Evolutionary conservation across 331 rosid species (phyloP).

Genomic region (Phaseolus coccineus): DNA sequence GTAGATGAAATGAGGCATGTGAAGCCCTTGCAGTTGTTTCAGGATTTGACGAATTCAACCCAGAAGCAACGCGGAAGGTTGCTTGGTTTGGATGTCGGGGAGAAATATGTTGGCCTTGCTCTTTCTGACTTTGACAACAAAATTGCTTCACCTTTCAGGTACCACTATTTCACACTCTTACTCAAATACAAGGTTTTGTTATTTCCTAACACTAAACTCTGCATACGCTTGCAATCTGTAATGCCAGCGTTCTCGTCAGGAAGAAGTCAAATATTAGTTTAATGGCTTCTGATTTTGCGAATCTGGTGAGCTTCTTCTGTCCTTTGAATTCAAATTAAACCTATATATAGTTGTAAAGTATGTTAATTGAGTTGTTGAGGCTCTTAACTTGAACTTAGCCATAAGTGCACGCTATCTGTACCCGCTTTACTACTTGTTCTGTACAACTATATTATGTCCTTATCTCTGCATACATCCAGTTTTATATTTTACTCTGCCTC

Average conservation of each 20-base stretch:
- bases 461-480: background rate
- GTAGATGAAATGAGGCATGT: conserved; percentile 59
- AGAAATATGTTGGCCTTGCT: conserved; percentile 84
- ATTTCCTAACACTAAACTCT: background rate
- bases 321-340: conserved; percentile 24
- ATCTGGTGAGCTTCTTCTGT: conserved; percentile 59
- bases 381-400: conserved; percentile 15
- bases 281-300: conserved; percentile 72
- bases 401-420: conserved; percentile 2
- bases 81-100: conserved; percentile 90
- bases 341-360: conserved; percentile 4
- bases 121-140: conserved; percentile 72
- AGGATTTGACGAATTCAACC: conserved; percentile 47
- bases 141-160: conserved; percentile 83
- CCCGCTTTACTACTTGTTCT: background rate
- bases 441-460: background rate
- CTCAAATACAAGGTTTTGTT: background rate
- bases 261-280: conserved; percentile 58
- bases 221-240: background rate
- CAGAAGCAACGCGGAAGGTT: conserved; percentile 56
- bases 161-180: background rate
- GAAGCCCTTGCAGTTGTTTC: conserved; percentile 69
- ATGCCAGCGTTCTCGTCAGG: conserved; percentile 74
- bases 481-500: background rate
- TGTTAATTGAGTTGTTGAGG: background rate